Evolutionary conservation across 2,329 filamentous ascomycete species (phyloP), one percentile per base, ranked within the genome.

Genomic region (Ramularia collo-cygni): DNA sequence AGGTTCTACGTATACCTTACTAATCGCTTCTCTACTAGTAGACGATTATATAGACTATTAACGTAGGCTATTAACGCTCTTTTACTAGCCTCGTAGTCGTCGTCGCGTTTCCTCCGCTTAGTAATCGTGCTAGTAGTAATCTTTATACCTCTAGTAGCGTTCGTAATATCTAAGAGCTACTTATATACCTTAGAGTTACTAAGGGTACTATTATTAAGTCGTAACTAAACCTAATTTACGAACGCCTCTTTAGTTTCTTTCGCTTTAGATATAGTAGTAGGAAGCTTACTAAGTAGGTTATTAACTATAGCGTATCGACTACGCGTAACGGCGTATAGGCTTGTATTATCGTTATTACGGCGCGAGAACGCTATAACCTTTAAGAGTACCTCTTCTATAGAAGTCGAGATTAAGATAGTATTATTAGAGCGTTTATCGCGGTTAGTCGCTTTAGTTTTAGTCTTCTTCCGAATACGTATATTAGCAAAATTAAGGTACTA

Each of bases 361-460:
- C 47, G 42, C 8, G 43, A 43, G 57, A 30, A 65, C 58, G 50
- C 65, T 56, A 47, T 70, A 51, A 54, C 46, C 34, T 70, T 75
- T 1, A 75, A 53, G n/a, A 79, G 57, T 0, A 72, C 73, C 44
- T 76, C 72, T 50, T 77, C 71, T 0, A 69, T 65, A 2, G 64
- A 66, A 2, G 57, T 48, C 8, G 67, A 70, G 8, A 60, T 64
- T n/a, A 62, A 61, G 4, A 76, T 55, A 8, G 69, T 67, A 4
- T 66, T 59, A 21, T 69, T 66, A 3, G 77, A 46, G 2, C 69
- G 60, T 9, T 62, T 56, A 31, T 70, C 66, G 19, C 59, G 57
- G 1, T 50, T 52, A 3, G 47, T 47, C 1, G 62, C 59, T 4
- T 55, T 52, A 1, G 55, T 57, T 16, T 60, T 64, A 8, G 58